phyloP scores from a whole-genome alignment of 495 filamentous ascomycete species.

The Sphaerosporella brunnea region DNA sequence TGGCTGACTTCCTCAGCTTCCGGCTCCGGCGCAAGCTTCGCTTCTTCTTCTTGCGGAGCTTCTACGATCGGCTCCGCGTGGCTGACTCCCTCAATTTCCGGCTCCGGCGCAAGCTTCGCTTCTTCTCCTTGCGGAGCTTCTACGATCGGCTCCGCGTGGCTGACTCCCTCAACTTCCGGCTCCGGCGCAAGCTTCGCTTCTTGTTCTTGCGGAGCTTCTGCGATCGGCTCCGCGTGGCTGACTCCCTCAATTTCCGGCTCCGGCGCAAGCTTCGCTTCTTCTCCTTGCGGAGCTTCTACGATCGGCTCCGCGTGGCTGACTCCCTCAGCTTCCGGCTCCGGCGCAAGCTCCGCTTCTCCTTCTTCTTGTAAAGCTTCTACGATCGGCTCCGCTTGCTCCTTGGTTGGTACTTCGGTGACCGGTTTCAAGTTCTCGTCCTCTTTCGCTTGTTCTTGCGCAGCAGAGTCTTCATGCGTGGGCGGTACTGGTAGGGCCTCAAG shows the following conservation, averaged over 20 bases:
- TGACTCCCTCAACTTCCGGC: background rate
- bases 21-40: conserved; percentile 3
- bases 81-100: background rate
- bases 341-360: conserved; percentile 9
- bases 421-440: no score
- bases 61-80: no score
- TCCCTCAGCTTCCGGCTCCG: conserved; percentile 5
- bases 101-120: conserved; percentile 4
- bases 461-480: no score
- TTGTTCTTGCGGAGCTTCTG: background rate
- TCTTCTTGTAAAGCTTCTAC: conserved; percentile 3
- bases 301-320: background rate
- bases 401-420: no score
- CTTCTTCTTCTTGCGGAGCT: background rate
- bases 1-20: background rate
- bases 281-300: background rate
- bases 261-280: conserved; percentile 1
- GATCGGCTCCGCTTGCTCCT: no score
- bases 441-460: conserved; percentile 2
- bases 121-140: no score
- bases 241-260: background rate
- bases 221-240: background rate
- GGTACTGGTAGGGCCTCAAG: no score
- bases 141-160: no score
- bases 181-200: conserved; percentile 5